Evolutionary conservation across 371 early-diverging fungal species (phyloP), one percentile per base, ranked within the genome.

Genomic region (Mortierella sp.): DNA sequence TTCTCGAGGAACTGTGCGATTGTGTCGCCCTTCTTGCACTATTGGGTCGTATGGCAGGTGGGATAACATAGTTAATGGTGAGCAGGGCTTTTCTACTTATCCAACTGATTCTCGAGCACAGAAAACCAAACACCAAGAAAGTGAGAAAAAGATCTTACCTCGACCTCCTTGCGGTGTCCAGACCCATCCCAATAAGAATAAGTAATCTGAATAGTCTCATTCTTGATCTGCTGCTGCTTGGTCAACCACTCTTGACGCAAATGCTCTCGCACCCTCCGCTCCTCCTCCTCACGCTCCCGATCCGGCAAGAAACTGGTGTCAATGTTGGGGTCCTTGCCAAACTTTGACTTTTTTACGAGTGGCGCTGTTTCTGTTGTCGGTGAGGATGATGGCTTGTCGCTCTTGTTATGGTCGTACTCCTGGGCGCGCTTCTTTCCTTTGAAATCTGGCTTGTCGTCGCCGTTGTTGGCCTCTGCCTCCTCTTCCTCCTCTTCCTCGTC

Each of bases 101-200:
- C 10, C 37, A 31, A 28, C 13, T 48, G 26, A 5, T 10, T 5
- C 8, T 13, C 67, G 37, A 57, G 21, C 34, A 24, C n/a, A n/a
- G n/a, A 71, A 69, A 28, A 28, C 73, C 13, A 57, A 34, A 40
- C 46, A 75, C 16, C 31, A 31, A 54, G 40, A 72, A 19, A 64
- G 53, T 34, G 28, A 50, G 46, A 19, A 21, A 26, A 3, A 1
- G 48, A 40, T 74, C 82, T 83, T 90, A 94, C 95, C 83, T 93
- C 92, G 14, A 96, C 96, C 55, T 88, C 89, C 71, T 94, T 94
- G 69, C 98, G 96, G 81, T 98, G 98, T 2, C 98, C 98, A 34
- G 95, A 91, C 9, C 98, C 98, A 88, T 98, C 98, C 98, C 98
- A 98, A 82, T 95, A 98, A 73, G 95, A 95, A 82, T 97, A 98